A percentile compares a stretch with the other conserved stretches of the same genome.
These are phyloP conservation scores for Pleurotus tuber-regium DNA, from an alignment of 768 basidiomycete genomes.

Conservation along the genomic window DNA sequence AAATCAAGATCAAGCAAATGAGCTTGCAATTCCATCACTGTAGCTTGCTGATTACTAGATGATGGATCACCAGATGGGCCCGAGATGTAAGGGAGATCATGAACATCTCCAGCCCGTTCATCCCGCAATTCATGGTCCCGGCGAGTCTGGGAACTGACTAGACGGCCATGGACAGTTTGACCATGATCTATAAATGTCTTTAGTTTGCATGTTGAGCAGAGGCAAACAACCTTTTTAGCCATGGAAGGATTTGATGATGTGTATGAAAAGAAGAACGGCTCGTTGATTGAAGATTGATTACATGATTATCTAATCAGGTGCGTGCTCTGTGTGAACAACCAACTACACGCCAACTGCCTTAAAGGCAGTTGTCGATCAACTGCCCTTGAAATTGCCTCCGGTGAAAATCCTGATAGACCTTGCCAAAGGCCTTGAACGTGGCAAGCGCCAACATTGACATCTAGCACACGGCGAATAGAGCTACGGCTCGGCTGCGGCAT, in stretches of 20 bases:
- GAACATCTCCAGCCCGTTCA: neutral
- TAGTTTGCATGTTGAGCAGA: neutral
- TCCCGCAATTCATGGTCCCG: constrained; percentile 1
- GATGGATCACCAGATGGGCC: neutral
- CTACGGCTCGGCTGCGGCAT: no score
- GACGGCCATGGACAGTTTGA: neutral
- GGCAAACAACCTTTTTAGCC: neutral
- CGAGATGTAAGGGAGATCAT: neutral
- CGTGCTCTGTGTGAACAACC: no score
- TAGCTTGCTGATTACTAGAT: neutral
- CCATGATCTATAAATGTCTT: constrained; percentile 1
- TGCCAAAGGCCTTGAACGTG: no score
- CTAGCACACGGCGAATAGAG: no score
- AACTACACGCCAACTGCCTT: neutral
- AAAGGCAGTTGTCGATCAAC: neutral
- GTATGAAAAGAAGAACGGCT: no score
- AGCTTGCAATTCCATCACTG: neutral
- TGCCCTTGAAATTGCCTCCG: neutral
- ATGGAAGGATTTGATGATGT: no score
- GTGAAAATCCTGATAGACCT: no score
- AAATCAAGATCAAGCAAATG: neutral
- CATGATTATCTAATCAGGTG: no score
- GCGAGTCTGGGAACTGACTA: neutral
- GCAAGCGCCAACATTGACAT: no score
- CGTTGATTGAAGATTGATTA: no score